Evolutionary conservation across 805 yeast species (phyloP).

Genomic region (Monosporozyma aquatica): DNA sequence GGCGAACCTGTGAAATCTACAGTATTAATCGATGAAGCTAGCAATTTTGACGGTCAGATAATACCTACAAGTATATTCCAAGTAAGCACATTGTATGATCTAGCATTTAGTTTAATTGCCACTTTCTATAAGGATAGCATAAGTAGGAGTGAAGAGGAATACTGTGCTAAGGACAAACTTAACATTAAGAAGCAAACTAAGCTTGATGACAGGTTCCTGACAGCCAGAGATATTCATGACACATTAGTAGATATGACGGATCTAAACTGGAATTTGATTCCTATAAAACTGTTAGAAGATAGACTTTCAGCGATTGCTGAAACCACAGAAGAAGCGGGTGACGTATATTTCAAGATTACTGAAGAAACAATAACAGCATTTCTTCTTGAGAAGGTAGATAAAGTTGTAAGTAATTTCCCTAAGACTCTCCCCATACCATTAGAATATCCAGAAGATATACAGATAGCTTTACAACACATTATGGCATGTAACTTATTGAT

Average conservation of each 20-base stretch:
- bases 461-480: slow-evolving; percentile 30
- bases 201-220: slow-evolving; percentile 17
- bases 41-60: slow-evolving; percentile 20
- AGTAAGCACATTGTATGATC: slow-evolving; percentile 16
- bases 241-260: slow-evolving; percentile 26
- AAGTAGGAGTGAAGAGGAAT: slow-evolving; percentile 17
- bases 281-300: slow-evolving; percentile 12
- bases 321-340: slow-evolving; percentile 36
- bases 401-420: slow-evolving; percentile 34
- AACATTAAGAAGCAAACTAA: not conserved
- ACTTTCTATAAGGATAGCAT: slow-evolving; percentile 12
- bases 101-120: slow-evolving; percentile 23
- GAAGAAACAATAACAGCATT: slow-evolving; percentile 31
- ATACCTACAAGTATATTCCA: slow-evolving; percentile 14
- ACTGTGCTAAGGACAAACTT: slow-evolving; percentile 1
- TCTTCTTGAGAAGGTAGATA: slow-evolving; percentile 33
- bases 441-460: slow-evolving; percentile 27
- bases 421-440: slow-evolving; percentile 26
- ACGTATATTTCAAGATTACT: slow-evolving; percentile 38
- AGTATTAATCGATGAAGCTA: slow-evolving; percentile 14
- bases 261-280: slow-evolving; percentile 17
- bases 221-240: slow-evolving; percentile 27
- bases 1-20: slow-evolving; percentile 21
- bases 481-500: slow-evolving; percentile 36
- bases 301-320: slow-evolving; percentile 34